Base-by-base conservation (phyloP, 345 rosid genomes). In the Pugionium dolabratum region DNA sequence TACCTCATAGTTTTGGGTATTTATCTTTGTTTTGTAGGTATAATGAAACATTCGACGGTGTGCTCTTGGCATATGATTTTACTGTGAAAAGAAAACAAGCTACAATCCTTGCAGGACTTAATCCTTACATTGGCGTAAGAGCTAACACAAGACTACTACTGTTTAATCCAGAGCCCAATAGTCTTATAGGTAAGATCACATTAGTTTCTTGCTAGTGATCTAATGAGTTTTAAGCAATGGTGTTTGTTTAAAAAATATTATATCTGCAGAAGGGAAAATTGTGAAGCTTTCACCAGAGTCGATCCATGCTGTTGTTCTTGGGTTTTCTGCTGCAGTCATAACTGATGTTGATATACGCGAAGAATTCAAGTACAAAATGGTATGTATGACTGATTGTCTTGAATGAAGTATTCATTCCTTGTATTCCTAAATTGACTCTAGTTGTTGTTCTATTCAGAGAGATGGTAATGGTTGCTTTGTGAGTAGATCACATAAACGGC, bases 241-340 rank as follows among this genome's bases (percentile, higher is more conserved):
- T 33, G 52, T 26, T 32, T 44, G 7, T 50, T 28, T 27, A 54
- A 18, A 18, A 18, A 18, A 18, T 18, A 18, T 18, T 44, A 32
- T 2, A 25, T 8, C 61, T 78, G 54, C 86, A 90, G 97, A 90
- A 59, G 95, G 95, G 65, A 82, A 82, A 49, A 87, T 91, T 8
- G 83, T 86, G 64, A 88, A 85, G 69, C 54, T 90, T 71, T 71
- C 81, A 4, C 82, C 66, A 66, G 96, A 85, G 70, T 84, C 91
- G 18, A 84, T 94, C 63, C 93, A 88, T 73, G 70, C 64, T 9
- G 74, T 88, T 61, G 81, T 94, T 83, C 95, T 94, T 41, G 96
- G 93, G 35, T 88, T 94, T 67, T 82, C 96, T 2, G 88, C 95
- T 69, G 91, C 91, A 4, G 78, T 82, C 18, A 74, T 94, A 62